phyloP scores from a whole-genome alignment of 257 asterid species.

The Solanum paucissectum region DNA sequence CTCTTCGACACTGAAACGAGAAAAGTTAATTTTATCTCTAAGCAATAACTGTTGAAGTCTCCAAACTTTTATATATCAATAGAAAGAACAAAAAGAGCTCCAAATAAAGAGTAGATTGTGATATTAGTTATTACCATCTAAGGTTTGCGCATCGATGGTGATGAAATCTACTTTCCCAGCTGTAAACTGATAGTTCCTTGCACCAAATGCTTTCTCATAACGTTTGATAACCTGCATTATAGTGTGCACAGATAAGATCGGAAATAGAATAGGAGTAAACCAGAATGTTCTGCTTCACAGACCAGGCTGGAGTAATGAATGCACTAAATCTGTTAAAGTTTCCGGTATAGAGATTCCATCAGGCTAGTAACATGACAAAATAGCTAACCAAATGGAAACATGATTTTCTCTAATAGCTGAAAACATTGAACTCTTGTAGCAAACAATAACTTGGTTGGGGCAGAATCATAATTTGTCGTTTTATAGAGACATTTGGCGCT shows the following conservation, averaged over 20 bases:
- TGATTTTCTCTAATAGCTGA: background rate
- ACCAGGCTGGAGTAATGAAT: too few relatives aligned
- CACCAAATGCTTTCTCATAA: slow-evolving; percentile 68
- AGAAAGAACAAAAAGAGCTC: background rate
- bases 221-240: slow-evolving; percentile 56
- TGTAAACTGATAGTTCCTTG: slow-evolving; percentile 54
- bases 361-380: background rate
- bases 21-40: background rate
- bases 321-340: too few relatives aligned
- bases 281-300: background rate
- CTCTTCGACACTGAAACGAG: background rate
- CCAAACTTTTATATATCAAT: background rate
- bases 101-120: background rate
- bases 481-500: background rate
- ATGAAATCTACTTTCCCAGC: slow-evolving; percentile 75
- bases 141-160: slow-evolving; percentile 70
- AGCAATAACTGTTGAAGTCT: background rate
- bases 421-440: background rate
- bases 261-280: background rate
- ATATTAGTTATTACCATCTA: slow-evolving; percentile 71
- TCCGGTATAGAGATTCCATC: too few relatives aligned
- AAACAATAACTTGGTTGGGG: background rate
- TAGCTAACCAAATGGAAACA: background rate
- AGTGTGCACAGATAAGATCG: background rate
- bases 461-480: background rate